Evolutionary conservation across 169 alveolate genomes (phyloP).

Genomic region (Cryptosporidium ubiquitum): DNA sequence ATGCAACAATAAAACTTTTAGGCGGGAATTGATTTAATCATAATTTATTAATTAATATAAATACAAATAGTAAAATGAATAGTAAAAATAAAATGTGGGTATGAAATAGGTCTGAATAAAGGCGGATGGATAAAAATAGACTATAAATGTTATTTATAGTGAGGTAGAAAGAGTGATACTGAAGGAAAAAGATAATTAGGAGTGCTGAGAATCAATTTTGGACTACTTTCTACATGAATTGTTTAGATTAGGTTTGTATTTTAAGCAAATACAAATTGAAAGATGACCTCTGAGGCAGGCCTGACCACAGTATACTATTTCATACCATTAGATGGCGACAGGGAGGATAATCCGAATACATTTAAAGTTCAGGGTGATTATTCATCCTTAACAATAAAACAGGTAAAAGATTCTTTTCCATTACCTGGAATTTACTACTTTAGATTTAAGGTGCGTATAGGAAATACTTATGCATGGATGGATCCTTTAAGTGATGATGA

Average conservation of each 20-base stretch:
- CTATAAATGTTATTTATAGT: too few species aligned
- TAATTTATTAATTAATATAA: too few species aligned
- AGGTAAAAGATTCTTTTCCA: conserved; percentile 38
- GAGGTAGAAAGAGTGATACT: not conserved
- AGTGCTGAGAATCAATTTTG: not conserved
- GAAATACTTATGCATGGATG: conserved; percentile 62
- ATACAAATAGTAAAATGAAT: too few species aligned
- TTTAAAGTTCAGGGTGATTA: conserved; percentile 7
- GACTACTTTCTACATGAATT: not conserved
- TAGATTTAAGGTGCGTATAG: conserved; percentile 56
- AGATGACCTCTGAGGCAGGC: not conserved
- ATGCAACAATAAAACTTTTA: too few species aligned
- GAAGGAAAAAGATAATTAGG: not conserved
- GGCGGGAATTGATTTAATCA: not conserved
- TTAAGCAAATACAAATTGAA: not conserved
- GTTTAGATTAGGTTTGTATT: not conserved
- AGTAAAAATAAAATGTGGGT: not conserved
- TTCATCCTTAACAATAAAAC: conserved; percentile 10
- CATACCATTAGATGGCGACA: conserved; percentile 64
- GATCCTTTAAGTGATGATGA: conserved; percentile 67
- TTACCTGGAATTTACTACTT: conserved; percentile 53
- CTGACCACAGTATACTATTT: conserved; percentile 26
- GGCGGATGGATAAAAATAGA: not conserved
- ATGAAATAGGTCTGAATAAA: too few species aligned
- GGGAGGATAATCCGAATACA: conserved; percentile 49